Conservation (phyloP, 2,329 filamentous ascomycete genomes). For the Tetracladium maxilliforme region DNA sequence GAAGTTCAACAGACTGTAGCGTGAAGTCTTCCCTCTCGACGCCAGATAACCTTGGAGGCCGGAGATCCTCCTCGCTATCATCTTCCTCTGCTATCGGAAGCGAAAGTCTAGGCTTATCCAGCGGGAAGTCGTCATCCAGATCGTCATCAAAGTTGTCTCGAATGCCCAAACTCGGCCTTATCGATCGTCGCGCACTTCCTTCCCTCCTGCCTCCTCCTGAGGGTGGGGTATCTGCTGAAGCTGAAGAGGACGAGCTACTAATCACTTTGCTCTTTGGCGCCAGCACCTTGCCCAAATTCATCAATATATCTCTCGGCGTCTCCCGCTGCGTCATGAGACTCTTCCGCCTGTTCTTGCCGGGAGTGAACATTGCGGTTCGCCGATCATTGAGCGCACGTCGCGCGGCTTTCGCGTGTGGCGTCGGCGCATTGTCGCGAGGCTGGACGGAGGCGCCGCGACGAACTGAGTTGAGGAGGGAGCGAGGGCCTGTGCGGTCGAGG, state of each 20-base stretch:
- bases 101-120: conserved; percentile 37
- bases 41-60: conserved; percentile 35
- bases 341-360: conserved; percentile 40
- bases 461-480: too few species aligned
- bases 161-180: background rate
- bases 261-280: conserved; percentile 20
- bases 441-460: too few species aligned
- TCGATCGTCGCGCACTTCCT: background rate
- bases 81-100: conserved; percentile 34
- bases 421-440: conserved; percentile 20
- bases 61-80: conserved; percentile 31
- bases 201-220: background rate
- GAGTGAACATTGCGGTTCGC: conserved; percentile 43
- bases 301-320: conserved; percentile 36
- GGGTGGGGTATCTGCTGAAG: too few species aligned
- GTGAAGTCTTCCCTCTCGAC: conserved; percentile 46
- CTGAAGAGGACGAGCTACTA: too few species aligned
- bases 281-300: conserved; percentile 36
- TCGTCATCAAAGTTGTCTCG: conserved; percentile 25
- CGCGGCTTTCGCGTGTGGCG: conserved; percentile 47
- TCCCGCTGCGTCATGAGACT: conserved; percentile 41
- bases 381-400: conserved; percentile 41
- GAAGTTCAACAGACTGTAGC: conserved; percentile 42
- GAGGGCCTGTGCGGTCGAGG: too few species aligned
- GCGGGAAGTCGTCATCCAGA: conserved; percentile 33